These are phyloP conservation scores for Gypsophila paniculata DNA, from an alignment of 179 eudicot genomes.

Conservation along the genomic window DNA sequence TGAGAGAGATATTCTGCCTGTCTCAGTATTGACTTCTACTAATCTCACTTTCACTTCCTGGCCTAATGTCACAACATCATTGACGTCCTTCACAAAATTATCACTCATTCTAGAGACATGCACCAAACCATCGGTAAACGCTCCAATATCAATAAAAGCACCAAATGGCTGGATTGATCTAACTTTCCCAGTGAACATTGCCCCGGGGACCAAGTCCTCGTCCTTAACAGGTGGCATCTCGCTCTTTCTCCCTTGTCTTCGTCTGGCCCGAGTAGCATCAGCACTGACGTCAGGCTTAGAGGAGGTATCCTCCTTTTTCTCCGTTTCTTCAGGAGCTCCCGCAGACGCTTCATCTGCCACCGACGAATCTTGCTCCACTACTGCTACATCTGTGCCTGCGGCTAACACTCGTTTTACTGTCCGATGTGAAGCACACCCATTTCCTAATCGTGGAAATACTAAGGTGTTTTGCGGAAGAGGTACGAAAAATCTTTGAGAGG, in stretches of 20 bases:
- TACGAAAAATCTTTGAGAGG: constrained; percentile 37
- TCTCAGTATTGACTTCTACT: constrained; percentile 68
- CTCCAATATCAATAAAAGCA: constrained; percentile 96
- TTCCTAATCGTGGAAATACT: constrained; percentile 48
- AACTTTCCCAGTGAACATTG: constrained; percentile 80
- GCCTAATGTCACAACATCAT: constrained; percentile 61
- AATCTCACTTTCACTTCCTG: constrained; percentile 88
- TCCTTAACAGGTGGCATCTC: constrained; percentile 88
- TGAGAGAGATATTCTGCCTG: constrained; percentile 76
- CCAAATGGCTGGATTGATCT: constrained; percentile 87
- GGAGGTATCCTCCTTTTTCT: constrained; percentile 40
- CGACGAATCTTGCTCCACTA: constrained; percentile 53
- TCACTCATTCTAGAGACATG: constrained; percentile 80
- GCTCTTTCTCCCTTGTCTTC: constrained; percentile 71
- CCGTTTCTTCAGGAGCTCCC: no score
- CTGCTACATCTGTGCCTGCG: constrained; percentile 63
- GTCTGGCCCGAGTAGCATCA: constrained; percentile 38
- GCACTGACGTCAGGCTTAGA: constrained; percentile 37
- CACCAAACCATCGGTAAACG: constrained; percentile 90
- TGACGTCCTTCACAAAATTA: constrained; percentile 80
- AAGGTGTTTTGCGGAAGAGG: constrained; percentile 48
- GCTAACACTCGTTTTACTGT: constrained; percentile 38
- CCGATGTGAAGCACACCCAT: constrained; percentile 31
- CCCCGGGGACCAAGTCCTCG: constrained; percentile 81
- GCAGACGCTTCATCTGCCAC: constrained; percentile 37